Evolutionary conservation across 768 basidiomycete species (phyloP), one percentile per base, ranked within the genome.

Genomic region (Boletus pseudo-olivaceus): DNA sequence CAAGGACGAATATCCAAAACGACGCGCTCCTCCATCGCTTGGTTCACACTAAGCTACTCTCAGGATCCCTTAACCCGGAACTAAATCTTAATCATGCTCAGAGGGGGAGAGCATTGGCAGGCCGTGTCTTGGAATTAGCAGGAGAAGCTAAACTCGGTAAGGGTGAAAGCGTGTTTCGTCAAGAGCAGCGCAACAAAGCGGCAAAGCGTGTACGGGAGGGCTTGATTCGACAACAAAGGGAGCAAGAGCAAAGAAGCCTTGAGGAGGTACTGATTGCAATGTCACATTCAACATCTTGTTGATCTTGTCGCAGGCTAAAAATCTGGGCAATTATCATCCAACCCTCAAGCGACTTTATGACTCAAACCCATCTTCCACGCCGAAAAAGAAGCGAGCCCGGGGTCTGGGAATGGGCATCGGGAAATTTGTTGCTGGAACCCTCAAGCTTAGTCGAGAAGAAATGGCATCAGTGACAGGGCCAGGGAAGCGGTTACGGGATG

Each of bases 311-410:
- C 51, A 93, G 91, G 89, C 90, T 6, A 93, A 92, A 71, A 80
- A 88, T 58, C 57, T 89, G 56, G 91, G 91, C 17, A 93, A 91
- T 67, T 93, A 92, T 66, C 90, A 93, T 61, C 90, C 88, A 37
- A 75, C 78, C 5, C 72, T 93, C 51, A 93, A 91, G 68, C 82
- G 79, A 54, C 58, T 86, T 7, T 90, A 84, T 62, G 80, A 80
- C 34, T 65, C 72, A 6, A 66, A 67, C n/a, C 43, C 60, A 12
- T 59, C 62, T 34, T 58, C 62, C 1, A 55, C 58, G 19, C 57
- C 54, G 7, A 71, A 63, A 41, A 75, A 72, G 58, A 85, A 78
- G 56, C 75, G 89, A 56, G 75, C 80, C 41, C 77, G 82, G 61
- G 92, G 91, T 11, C 68, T 93, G 39, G 75, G 76, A 55, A 85